Evolutionary conservation across 495 filamentous ascomycete genomes (phyloP).

Genomic region (Penicillium silybi): DNA sequence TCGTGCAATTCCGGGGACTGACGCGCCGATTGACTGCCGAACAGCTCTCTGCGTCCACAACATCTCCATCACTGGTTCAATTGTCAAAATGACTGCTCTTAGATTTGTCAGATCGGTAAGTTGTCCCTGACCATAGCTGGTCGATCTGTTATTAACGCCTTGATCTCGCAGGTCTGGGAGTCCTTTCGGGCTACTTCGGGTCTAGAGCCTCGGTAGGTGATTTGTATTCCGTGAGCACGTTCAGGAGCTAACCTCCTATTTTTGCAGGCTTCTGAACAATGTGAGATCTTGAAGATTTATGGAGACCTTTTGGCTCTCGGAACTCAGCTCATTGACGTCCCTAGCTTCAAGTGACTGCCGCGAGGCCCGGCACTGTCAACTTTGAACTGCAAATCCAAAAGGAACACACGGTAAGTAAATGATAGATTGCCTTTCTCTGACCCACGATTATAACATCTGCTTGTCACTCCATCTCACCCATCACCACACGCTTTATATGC

Average conservation of each 20-base stretch:
- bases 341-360: conserved; percentile 73
- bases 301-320: background rate
- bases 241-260: background rate
- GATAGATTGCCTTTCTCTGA: background rate
- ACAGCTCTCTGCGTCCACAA: conserved; percentile 1
- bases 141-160: background rate
- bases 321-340: background rate
- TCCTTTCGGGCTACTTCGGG: conserved; percentile 82
- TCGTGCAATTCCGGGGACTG: conserved; percentile 36
- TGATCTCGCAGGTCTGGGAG: conserved; percentile 59
- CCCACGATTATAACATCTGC: too few relatives aligned
- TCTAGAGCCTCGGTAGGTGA: conserved; percentile 73
- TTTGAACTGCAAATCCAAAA: conserved; percentile 85
- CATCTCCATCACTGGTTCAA: background rate
- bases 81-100: conserved; percentile 49
- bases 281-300: conserved; percentile 12
- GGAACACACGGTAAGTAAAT: conserved; percentile 71
- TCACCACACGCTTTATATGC: background rate
- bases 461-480: too few relatives aligned
- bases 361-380: conserved; percentile 71
- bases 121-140: background rate
- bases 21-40: conserved; percentile 16
- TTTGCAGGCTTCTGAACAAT: conserved; percentile 38
- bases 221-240: background rate
- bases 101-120: conserved; percentile 61